Evolutionary conservation across 2,329 filamentous ascomycete genomes (phyloP).

Genomic region (Colletotrichum higginsianum): DNA sequence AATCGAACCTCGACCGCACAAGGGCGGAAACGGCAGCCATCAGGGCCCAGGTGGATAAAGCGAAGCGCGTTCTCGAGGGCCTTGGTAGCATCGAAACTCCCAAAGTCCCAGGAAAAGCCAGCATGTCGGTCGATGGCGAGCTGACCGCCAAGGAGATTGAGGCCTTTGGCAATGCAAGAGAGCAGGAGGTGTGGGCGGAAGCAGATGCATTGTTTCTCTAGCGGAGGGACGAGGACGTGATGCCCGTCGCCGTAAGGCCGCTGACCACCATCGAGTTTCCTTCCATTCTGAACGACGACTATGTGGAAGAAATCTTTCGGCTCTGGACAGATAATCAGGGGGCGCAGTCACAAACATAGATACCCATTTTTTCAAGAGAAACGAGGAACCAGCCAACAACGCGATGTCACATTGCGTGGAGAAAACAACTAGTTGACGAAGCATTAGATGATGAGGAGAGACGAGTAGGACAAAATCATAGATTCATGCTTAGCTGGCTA

Average conservation of each 20-base stretch:
- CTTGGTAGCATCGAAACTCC: slow-evolving; percentile 68
- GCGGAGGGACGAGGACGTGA: slow-evolving; percentile 12
- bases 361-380: slow-evolving; percentile 10
- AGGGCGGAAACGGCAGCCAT: slow-evolving; percentile 81
- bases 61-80: slow-evolving; percentile 80
- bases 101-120: not conserved
- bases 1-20: slow-evolving; percentile 82
- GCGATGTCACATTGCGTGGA: not conserved
- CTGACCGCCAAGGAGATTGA: slow-evolving; percentile 24
- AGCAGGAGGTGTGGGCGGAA: slow-evolving; percentile 57
- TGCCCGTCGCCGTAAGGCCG: not conserved
- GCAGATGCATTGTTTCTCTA: slow-evolving; percentile 59
- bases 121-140: slow-evolving; percentile 1
- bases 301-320: not conserved
- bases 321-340: not conserved
- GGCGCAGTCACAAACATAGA: slow-evolving; percentile 1
- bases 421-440: not conserved
- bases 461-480: slow-evolving; percentile 10
- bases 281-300: not conserved
- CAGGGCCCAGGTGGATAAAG: slow-evolving; percentile 77
- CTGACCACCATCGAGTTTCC: too few species aligned
- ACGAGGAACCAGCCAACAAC: not conserved
- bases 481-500: slow-evolving; percentile 12
- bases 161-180: slow-evolving; percentile 7
- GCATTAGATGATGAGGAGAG: not conserved